Base-by-base conservation (phyloP, 2,329 filamentous ascomycete species). In the Tolypocladium guangdongense region DNA sequence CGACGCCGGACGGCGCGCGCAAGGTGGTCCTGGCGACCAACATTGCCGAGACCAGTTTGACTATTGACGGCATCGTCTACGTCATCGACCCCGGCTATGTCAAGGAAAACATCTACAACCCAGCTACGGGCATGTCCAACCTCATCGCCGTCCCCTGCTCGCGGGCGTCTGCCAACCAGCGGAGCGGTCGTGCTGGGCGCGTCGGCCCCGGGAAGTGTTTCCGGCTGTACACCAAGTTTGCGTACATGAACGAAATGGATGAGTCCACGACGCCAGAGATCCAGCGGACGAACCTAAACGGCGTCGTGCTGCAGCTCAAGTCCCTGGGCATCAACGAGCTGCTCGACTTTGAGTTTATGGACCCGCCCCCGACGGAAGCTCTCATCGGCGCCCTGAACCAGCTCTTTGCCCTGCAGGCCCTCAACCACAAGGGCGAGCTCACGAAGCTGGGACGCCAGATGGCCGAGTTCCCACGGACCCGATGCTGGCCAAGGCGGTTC, bases 21-120 rank as follows among this genome's bases (percentile, higher is more conserved):
- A 99, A 97, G 66, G 90, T 97, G 0, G 90, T 99, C 0, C 73
- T 97, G 38, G 90, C 92, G 0, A 97, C 93, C 2, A 99, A 99
- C 65, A 97, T 99, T 68, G 93, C 93, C 2, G 93, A 99, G 68
- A 99, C 93, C 0, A 90, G 84, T 74, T 73, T 99, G 64, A 99
- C 93, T 0, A 96, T 99, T 54, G 91, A 97, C 66, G 92, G 91
- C 18, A 95, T 97, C 55, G 87, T 92, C 10, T 96, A 95, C 66
- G 93, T 97, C 37, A 95, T 97, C 55, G 93, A 99, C 61, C 88
- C 88, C 0, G 93, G 93, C 0, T 95, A 95, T 59, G 90, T 93
- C 57, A 99, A 99, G 68, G 90, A 97, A 65, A 96, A 96, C 60
- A 81, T 91, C 1, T 97, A 92, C 72, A 95, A 96, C 57, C 87